phyloP scores from a whole-genome alignment of 208 protist genomes.

The Acanthamoeba rhysodes region DNA sequence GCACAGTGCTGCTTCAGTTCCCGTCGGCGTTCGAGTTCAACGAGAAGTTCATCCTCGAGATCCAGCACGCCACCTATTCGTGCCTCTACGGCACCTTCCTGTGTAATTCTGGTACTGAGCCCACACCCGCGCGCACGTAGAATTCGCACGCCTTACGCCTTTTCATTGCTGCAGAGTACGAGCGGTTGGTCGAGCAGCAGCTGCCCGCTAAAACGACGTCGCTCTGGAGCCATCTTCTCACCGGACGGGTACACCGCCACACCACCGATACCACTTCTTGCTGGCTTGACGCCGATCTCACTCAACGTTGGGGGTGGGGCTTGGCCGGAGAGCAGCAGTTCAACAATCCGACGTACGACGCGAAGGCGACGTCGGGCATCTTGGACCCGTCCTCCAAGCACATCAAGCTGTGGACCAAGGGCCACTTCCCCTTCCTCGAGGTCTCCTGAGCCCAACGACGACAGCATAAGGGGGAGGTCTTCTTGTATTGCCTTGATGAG shows the following conservation, averaged over 20 bases:
- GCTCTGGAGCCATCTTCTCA: not conserved
- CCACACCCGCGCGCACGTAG: not conserved
- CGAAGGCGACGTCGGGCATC: not conserved
- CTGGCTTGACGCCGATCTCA: not conserved
- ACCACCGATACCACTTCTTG: not conserved
- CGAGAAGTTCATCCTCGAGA: constrained; percentile 74
- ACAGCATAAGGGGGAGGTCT: no score
- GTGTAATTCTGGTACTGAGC: constrained; percentile 4
- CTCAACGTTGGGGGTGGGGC: not conserved
- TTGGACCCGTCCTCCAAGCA: not conserved
- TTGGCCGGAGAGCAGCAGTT: not conserved
- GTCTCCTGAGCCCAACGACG: not conserved
- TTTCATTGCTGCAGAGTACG: not conserved
- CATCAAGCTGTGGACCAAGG: constrained; percentile 7
- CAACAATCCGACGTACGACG: not conserved
- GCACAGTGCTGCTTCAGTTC: constrained; percentile 36
- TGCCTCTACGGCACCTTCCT: constrained; percentile 72
- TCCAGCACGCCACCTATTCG: constrained; percentile 58
- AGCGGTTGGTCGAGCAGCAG: constrained; percentile 2
- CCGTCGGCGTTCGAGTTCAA: constrained; percentile 83
- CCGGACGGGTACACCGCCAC: not conserved
- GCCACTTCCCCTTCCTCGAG: not conserved
- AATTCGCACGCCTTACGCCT: not conserved
- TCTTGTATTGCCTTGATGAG: no score
- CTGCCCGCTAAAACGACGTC: not conserved